Evolutionary conservation across 495 filamentous ascomycete genomes (phyloP), one percentile per base, ranked within the genome.

Genomic region (Tuber melanosporum): DNA sequence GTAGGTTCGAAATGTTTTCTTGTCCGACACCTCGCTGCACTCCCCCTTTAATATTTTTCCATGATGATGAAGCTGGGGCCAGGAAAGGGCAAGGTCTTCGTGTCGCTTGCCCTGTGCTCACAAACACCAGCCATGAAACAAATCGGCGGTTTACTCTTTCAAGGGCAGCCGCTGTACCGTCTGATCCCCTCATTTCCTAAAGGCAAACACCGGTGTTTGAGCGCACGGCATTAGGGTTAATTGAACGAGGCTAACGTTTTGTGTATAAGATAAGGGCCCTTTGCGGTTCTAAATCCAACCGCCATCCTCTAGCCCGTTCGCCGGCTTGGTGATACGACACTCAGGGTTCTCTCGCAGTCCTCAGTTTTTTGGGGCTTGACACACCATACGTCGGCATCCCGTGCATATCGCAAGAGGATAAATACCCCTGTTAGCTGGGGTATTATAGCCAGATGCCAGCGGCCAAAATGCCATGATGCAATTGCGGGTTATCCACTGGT

Each of bases 41-140:
- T 32, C 41, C 8, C 36, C 74, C 74, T 45, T 44, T 70, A 36
- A 14, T 62, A 42, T 66, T 32, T 36, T 57, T 57, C 70, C 49
- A 79, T 82, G 80, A 82, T 82, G 80, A 82, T 75, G 77, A 82
- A 79, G 80, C 80, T 82, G 80, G 80, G 80, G 80, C 80, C 80
- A 82, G 72, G 80, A 82, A 77, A 82, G 76, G 76, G 75, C 39
- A 80, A 82, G 80, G 80, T 79, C 79, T 77, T 75, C 62, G 69
- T 71, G 76, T 82, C 80, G 80, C 80, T 82, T 62, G 71, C 76
- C 80, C 80, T 22, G 47, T 82, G 80, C 76, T 82, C 80, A 75
- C 75, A 80, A 82, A 79, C 75, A 79, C 80, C 80, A 82, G 80
- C 80, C 12, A 19, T 66, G 26, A 66, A 66, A 66, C 57, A 66